A percentile compares a stretch with the other conserved stretches of the same genome.
These are phyloP conservation scores for Rhododendron williamsianum DNA, from an alignment of 148 eudicot genomes.

Conservation along the genomic window DNA sequence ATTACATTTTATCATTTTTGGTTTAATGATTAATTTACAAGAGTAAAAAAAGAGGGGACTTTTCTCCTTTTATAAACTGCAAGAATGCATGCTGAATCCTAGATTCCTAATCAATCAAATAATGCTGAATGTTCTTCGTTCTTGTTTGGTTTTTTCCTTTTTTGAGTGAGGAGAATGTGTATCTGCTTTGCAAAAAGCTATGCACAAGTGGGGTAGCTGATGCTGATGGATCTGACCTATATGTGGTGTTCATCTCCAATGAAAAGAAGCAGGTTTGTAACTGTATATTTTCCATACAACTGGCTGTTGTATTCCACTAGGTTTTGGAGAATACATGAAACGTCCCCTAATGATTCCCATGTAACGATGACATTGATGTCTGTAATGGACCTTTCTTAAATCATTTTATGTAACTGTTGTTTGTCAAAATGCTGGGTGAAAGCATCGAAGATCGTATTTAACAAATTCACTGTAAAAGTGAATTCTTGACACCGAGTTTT, in stretches of 20 bases:
- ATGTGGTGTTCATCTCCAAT: conserved; percentile 82
- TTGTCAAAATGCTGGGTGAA: not conserved
- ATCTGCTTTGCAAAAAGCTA: conserved; percentile 67
- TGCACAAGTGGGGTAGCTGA: conserved; percentile 45
- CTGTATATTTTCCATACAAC: not conserved
- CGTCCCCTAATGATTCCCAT: not conserved
- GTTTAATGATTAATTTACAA: not conserved
- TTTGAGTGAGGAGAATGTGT: conserved; percentile 84
- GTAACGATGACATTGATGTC: not conserved
- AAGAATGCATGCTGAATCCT: not conserved
- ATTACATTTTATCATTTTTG: not conserved
- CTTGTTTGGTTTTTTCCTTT: not conserved
- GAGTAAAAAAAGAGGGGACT: no score
- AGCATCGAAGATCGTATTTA: not conserved
- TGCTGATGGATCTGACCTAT: conserved; percentile 63
- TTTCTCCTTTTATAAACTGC: not conserved
- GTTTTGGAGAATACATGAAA: not conserved
- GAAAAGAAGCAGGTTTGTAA: conserved; percentile 72
- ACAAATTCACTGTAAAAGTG: not conserved
- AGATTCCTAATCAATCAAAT: not conserved
- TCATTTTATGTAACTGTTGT: no score
- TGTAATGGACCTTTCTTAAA: not conserved
- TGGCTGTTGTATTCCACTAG: not conserved
- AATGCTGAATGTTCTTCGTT: not conserved
- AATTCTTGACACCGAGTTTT: not conserved